phyloP scores from a whole-genome alignment of 257 asterid genomes.

The Solanum arcanum region DNA sequence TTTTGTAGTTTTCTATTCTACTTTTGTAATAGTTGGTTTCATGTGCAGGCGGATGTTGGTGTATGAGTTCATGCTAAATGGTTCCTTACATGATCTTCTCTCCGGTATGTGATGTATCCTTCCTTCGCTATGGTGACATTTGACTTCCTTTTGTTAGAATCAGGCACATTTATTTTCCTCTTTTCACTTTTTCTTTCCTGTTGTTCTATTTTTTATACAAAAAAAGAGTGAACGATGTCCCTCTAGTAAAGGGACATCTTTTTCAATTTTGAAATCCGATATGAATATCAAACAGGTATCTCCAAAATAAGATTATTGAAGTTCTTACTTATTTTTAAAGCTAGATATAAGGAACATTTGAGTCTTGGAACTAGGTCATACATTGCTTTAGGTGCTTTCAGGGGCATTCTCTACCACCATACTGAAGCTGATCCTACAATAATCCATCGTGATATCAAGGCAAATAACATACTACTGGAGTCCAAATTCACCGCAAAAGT shows the following conservation, averaged over 20 bases:
- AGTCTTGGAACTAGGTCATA: not conserved
- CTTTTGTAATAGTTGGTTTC: not conserved
- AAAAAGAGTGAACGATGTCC: not conserved
- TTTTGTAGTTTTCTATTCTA: not conserved
- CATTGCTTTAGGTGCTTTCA: not conserved
- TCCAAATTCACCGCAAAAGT: not conserved
- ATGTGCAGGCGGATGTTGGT: not conserved
- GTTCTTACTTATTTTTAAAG: not conserved
- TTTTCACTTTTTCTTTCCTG: not conserved
- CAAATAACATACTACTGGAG: not conserved
- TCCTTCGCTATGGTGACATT: not conserved
- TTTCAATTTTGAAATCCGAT: not conserved
- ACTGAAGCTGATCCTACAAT: not conserved
- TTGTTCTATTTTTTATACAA: not conserved
- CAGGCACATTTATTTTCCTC: not conserved
- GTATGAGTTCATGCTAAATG: slow-evolving; percentile 2
- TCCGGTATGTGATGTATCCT: not conserved
- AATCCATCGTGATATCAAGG: not conserved
- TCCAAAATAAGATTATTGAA: not conserved
- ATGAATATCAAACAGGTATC: not conserved
- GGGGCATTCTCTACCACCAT: not conserved
- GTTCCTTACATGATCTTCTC: not conserved
- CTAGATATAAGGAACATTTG: not conserved
- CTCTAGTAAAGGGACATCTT: not conserved
- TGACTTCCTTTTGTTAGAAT: not conserved